Base-by-base conservation (phyloP, 331 rosid species). In the Quercus phellos region DNA sequence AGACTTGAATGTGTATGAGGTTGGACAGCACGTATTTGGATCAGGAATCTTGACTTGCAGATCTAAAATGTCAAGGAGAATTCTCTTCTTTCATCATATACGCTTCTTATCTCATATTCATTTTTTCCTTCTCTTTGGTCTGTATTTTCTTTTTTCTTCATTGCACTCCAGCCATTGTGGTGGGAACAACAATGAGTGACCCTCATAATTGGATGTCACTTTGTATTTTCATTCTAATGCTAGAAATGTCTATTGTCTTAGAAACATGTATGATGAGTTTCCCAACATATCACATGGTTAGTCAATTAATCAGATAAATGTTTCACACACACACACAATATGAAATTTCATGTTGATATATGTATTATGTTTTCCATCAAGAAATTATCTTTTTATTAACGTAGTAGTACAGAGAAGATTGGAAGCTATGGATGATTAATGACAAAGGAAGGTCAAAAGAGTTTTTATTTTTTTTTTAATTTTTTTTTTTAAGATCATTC, bases 141-240 rank as follows among this genome's bases (percentile, higher is more conserved):
- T 26, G 34, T 26, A 60, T 60, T 26, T 60, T 27, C 68, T 27
- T 26, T 24, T 60, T 12, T 27, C 68, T 60, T 27, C 35, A 2
- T 26, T 27, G 26, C 29, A 21, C 30, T 46, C 77, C 60, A 68
- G 35, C 72, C 79, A 76, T 83, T 77, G 26, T 74, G 82, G 90
- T 85, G 90, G 90, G 84, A 72, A 82, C 76, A 83, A 78, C 87
- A 85, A 87, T 87, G 87, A 87, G 87, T 83, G 64, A 72, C 53
- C 60, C 22, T 66, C 70, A 66, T 66, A 66, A 32, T 34, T 66
- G 14, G 24, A 32, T 43, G 68, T 51, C 84, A 87, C 85, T 82
- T 82, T 77, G 61, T 71, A 9, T 80, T 69, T 80, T 80, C 60
- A 55, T 82, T 76, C 72, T 55, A 73, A 74, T 74, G 53, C 78